Evolutionary conservation across 805 yeast species (phyloP).

Genomic region (Myxozyma nipponensis): DNA sequence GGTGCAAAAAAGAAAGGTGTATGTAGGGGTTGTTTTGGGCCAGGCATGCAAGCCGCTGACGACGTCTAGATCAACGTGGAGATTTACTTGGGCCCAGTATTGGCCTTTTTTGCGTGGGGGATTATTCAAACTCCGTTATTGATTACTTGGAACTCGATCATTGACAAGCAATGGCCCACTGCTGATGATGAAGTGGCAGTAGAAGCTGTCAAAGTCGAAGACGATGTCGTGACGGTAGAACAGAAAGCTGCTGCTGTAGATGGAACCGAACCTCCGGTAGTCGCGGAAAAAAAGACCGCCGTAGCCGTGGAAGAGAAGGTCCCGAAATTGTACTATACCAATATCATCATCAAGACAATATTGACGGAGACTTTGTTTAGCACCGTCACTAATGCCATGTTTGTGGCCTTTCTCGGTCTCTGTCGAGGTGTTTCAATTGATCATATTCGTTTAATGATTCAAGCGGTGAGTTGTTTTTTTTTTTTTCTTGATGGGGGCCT

Average conservation of each 20-base stretch:
- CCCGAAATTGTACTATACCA: constrained; percentile 4
- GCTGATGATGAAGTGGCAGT: not conserved
- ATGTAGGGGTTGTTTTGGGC: not conserved
- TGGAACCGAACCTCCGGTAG: not conserved
- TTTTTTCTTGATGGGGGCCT: not conserved
- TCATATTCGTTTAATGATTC: not conserved
- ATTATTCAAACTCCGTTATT: constrained; percentile 13
- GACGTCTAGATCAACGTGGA: not conserved
- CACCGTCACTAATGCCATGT: constrained; percentile 13
- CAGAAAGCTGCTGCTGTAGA: not conserved
- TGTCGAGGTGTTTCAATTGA: not conserved
- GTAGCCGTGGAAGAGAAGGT: not conserved
- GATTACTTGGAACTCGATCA: constrained; percentile 8
- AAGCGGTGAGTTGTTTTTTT: not conserved
- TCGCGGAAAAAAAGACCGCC: not conserved
- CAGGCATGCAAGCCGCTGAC: too few species aligned
- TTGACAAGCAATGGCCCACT: constrained; percentile 8
- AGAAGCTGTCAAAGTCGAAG: not conserved
- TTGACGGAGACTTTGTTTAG: constrained; percentile 13
- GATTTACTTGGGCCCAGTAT: not conserved
- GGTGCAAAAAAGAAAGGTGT: constrained; percentile 5
- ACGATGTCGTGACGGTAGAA: not conserved
- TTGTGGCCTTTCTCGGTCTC: constrained; percentile 7
- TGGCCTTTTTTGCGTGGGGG: constrained; percentile 14
- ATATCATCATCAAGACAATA: constrained; percentile 11